These are phyloP conservation scores for Globisporangium alternatum DNA, from an alignment of 352 stramenopile species.

Conservation along the genomic window DNA sequence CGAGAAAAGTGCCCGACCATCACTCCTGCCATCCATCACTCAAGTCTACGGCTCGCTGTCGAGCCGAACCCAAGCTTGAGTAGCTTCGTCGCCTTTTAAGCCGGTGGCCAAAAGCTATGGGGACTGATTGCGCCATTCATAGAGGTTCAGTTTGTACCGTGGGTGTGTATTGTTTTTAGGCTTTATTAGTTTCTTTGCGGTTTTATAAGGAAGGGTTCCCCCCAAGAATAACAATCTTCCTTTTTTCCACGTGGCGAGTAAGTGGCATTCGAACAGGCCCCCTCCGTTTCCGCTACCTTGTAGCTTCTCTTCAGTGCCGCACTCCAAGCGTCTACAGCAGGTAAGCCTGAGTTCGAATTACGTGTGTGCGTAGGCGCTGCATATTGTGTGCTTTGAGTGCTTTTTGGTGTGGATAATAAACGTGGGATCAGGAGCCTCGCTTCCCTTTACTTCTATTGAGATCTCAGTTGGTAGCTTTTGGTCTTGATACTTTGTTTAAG, in stretches of 20 bases:
- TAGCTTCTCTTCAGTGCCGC: not conserved
- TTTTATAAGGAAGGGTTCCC: not conserved
- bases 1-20: not conserved
- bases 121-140: not conserved
- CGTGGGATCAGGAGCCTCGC: not conserved
- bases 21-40: not conserved
- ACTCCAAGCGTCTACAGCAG: not conserved
- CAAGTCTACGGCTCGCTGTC: not conserved
- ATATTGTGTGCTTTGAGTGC: not conserved
- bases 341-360: conserved; percentile 1
- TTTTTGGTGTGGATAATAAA: not conserved
- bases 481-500: not conserved
- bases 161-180: not conserved
- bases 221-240: not conserved
- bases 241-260: not conserved
- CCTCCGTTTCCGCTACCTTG: not conserved
- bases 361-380: not conserved
- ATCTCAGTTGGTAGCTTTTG: not conserved
- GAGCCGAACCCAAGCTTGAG: not conserved
- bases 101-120: not conserved
- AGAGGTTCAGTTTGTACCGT: not conserved
- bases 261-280: not conserved
- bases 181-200: conserved; percentile 1
- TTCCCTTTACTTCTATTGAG: not conserved
- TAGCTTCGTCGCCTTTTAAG: not conserved